These are phyloP conservation scores for Rubus idaeus DNA, from an alignment of 306 rosid species.

Conservation along the genomic window DNA sequence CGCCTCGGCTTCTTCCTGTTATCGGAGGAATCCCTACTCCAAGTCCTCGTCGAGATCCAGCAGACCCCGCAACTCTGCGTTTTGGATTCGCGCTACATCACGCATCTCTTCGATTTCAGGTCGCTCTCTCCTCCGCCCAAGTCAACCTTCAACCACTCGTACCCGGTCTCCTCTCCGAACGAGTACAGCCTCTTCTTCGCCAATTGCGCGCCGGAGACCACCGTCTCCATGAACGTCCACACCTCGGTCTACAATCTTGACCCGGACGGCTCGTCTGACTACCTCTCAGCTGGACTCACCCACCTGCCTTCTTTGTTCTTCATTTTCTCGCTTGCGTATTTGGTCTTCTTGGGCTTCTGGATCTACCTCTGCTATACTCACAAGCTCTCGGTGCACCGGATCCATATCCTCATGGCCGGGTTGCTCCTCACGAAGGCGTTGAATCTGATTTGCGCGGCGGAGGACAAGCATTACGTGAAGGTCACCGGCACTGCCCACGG, in stretches of 20 bases:
- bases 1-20: constrained; percentile 84
- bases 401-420: constrained; percentile 73
- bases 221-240: constrained; percentile 68
- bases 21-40: constrained; percentile 75
- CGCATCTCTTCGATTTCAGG: constrained; percentile 54
- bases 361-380: constrained; percentile 40
- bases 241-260: constrained; percentile 73
- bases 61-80: constrained; percentile 72
- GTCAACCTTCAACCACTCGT: constrained; percentile 45
- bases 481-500: constrained; percentile 89
- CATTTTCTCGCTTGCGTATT: constrained; percentile 52
- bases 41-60: constrained; percentile 80
- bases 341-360: constrained; percentile 63
- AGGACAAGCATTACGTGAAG: constrained; percentile 81
- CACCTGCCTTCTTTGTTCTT: constrained; percentile 64
- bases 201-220: constrained; percentile 62
- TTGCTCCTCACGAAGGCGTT: constrained; percentile 67
- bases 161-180: constrained; percentile 57
- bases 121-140: constrained; percentile 77
- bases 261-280: constrained; percentile 49
- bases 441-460: constrained; percentile 76
- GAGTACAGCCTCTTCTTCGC: constrained; percentile 80
- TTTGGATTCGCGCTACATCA: constrained; percentile 54
- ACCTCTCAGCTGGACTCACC: constrained; percentile 80
- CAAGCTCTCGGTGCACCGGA: constrained; percentile 63